Evolutionary conservation across 1,139 yeast species (phyloP), one percentile per base, ranked within the genome.

Genomic region (Maudiozyma humilis): DNA sequence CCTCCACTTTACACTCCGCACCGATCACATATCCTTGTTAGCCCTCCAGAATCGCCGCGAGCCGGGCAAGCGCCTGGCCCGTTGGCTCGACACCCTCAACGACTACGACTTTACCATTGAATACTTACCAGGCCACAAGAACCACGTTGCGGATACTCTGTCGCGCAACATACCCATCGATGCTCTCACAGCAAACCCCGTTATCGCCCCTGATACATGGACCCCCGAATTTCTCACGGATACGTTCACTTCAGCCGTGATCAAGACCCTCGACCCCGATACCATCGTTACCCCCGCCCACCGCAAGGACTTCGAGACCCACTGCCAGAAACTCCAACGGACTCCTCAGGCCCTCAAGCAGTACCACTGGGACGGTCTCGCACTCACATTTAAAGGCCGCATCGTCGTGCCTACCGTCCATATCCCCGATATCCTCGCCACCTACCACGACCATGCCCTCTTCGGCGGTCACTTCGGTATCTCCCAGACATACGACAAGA

Each of bases 131-230:
- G 49, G 48, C 3, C 34, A n/a, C 44, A 4, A 33, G 41, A 49
- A 47, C 34, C 30, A 40, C 7, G 49, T 50, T 8, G 50, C 52
- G 3, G 53, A 49, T 38, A 44, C 51, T 4, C 14, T 50, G 4
- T 43, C 46, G 8, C 32, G 50, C n/a, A 25, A 31, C 12, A 16
- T 31, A n/a, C 19, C 30, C n/a, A 14, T 12, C 14, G 16, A 39
- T 19, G 29, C 36, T 30, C 15, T 10, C 5, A 8, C 20, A 6
- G 23, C 20, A 34, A 12, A 2, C 23, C 4, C 34, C 3, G 15
- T 35, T 19, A 33, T n/a, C n/a, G n/a, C n/a, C n/a, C n/a, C n/a
- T n/a, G n/a, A n/a, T n/a, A n/a, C n/a, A n/a, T n/a, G n/a, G n/a
- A n/a, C n/a, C n/a, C n/a, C n/a, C n/a, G n/a, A n/a, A n/a, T n/a